These are phyloP conservation scores for Alternaria ventricosa DNA, from an alignment of 2,329 filamentous ascomycete species.

Conservation along the genomic window DNA sequence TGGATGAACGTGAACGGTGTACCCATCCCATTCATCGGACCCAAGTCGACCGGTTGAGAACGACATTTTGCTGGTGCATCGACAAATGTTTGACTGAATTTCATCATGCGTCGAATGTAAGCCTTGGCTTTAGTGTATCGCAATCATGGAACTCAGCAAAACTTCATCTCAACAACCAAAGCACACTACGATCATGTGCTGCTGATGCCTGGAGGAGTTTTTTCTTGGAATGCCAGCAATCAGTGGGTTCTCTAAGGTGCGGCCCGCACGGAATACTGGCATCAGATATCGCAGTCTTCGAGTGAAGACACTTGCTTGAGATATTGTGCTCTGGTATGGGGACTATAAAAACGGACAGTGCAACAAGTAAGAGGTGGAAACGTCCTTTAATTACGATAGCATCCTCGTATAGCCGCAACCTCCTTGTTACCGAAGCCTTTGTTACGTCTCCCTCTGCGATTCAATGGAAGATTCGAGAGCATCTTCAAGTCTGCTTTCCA, in stretches of 20 bases:
- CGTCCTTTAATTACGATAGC: background rate
- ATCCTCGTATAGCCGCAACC: background rate
- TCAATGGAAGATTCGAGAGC: background rate
- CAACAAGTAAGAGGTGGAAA: background rate
- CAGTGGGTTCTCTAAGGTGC: background rate
- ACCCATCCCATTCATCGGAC: conserved; percentile 29
- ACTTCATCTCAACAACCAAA: background rate
- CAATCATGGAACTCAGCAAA: background rate
- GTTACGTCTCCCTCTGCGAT: background rate
- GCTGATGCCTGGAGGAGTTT: background rate
- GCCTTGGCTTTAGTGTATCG: background rate
- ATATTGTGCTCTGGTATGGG: background rate
- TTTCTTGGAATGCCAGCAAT: background rate
- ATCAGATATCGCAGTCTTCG: conserved; percentile 8
- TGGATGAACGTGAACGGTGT: conserved; percentile 39
- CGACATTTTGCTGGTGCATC: background rate
- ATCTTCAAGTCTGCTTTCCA: background rate
- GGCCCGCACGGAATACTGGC: conserved; percentile 1
- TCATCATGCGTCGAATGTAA: background rate
- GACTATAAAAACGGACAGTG: background rate
- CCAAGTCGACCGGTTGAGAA: background rate
- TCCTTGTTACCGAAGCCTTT: background rate
- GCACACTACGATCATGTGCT: background rate
- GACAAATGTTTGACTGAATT: background rate
- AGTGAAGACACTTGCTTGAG: background rate